Evolutionary conservation across 2,329 filamentous ascomycete species (phyloP).

Genomic region (Aureobasidium sp.): DNA sequence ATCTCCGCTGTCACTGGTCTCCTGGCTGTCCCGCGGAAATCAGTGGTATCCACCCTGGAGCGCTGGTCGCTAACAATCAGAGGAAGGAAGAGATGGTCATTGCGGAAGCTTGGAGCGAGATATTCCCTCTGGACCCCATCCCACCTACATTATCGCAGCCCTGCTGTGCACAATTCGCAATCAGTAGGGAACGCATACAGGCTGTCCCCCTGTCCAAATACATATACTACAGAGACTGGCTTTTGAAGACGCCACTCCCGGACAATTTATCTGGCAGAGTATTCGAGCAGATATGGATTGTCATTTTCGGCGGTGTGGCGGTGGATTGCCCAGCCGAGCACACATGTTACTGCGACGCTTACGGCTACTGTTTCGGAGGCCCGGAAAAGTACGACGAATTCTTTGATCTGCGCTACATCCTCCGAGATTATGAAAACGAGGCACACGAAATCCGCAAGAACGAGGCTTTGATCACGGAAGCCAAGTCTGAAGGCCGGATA

Average conservation of each 20-base stretch:
- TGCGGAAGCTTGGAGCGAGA: conserved; percentile 37
- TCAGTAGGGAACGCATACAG: conserved; percentile 49
- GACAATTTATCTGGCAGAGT: conserved; percentile 51
- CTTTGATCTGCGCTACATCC: conserved; percentile 36
- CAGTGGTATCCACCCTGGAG: conserved; percentile 30
- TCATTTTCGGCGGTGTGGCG: conserved; percentile 46
- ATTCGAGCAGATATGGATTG: conserved; percentile 58
- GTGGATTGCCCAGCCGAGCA: conserved; percentile 44
- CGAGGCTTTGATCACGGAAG: conserved; percentile 28
- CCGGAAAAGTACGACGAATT: conserved; percentile 41
- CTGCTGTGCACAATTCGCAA: conserved; percentile 56
- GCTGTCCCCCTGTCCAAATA: conserved; percentile 45
- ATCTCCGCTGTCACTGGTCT: conserved; percentile 47
- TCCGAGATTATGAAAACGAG: conserved; percentile 33
- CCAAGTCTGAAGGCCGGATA: conserved; percentile 28
- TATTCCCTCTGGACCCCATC: conserved; percentile 40
- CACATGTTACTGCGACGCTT: conserved; percentile 56
- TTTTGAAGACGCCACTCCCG: conserved; percentile 46
- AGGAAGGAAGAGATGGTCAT: conserved; percentile 39
- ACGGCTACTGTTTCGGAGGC: conserved; percentile 51
- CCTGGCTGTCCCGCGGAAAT: conserved; percentile 49
- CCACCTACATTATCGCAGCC: conserved; percentile 48
- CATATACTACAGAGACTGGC: conserved; percentile 51
- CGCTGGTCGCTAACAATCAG: conserved; percentile 24
- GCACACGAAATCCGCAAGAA: conserved; percentile 35